These are phyloP conservation scores for Mucor circinelloides DNA, from an alignment of 371 early-diverging fungal species.

Conservation along the genomic window DNA sequence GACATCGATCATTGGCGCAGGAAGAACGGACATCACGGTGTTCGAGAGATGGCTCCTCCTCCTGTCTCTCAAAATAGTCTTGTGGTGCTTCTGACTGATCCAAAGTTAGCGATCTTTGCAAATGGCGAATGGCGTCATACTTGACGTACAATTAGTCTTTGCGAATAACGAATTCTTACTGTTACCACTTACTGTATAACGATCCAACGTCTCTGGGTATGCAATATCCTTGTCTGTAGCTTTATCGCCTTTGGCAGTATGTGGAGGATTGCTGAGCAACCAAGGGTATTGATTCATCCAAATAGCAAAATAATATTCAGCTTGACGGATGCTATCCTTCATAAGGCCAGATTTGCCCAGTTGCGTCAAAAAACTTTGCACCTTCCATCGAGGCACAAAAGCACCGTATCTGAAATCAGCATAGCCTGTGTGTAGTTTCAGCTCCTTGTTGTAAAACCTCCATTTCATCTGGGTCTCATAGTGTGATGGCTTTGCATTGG, in stretches of 20 bases:
- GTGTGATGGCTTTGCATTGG: conserved; percentile 58
- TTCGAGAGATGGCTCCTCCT: conserved; percentile 46
- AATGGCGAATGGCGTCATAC: conserved; percentile 58
- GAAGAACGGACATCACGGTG: conserved; percentile 58
- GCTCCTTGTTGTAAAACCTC: conserved; percentile 59
- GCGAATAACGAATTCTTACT: neutral
- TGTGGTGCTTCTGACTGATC: conserved; percentile 48
- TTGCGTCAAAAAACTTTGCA: conserved; percentile 54
- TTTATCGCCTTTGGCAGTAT: conserved; percentile 14
- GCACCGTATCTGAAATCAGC: conserved; percentile 66
- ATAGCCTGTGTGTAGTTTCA: conserved; percentile 62
- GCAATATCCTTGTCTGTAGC: conserved; percentile 16
- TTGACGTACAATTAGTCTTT: conserved; percentile 5
- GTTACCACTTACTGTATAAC: conserved; percentile 14
- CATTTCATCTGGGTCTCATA: conserved; percentile 61
- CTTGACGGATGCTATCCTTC: conserved; percentile 53
- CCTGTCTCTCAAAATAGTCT: conserved; percentile 54
- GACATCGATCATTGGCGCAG: conserved; percentile 60
- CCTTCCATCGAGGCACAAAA: conserved; percentile 52
- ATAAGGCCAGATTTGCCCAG: conserved; percentile 55
- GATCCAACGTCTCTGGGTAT: conserved; percentile 18
- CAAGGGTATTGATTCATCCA: conserved; percentile 74
- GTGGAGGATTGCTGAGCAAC: conserved; percentile 54
- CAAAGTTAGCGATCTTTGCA: conserved; percentile 47
- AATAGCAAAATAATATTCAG: conserved; percentile 65